phyloP scores from a whole-genome alignment of 2,329 filamentous ascomycete genomes.

The Botrytis pseudocinerea region DNA sequence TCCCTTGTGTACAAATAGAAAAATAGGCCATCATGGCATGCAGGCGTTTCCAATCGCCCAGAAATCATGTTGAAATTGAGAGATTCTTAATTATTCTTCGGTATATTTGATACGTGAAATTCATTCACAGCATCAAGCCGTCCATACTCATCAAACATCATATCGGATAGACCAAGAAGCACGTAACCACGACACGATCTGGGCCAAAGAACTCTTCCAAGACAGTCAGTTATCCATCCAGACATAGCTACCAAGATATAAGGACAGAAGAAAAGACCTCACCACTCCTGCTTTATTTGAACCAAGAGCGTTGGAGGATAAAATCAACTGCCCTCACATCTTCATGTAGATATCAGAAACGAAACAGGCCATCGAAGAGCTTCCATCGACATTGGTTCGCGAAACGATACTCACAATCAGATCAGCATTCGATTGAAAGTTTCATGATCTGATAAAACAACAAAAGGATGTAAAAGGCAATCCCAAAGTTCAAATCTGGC shows the following conservation, averaged over 20 bases:
- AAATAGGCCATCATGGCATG: background rate
- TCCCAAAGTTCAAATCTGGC: background rate
- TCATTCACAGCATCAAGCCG: no score
- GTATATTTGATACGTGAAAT: no score
- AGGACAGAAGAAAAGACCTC: background rate
- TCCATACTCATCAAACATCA: background rate
- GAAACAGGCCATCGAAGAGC: background rate
- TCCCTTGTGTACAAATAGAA: background rate
- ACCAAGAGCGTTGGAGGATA: background rate
- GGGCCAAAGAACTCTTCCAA: background rate
- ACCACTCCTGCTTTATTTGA: background rate
- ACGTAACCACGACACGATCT: background rate
- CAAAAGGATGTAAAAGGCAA: no score
- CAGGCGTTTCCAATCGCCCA: background rate
- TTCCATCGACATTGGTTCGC: background rate
- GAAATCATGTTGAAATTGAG: background rate
- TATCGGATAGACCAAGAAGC: fast-evolving
- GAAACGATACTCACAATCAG: background rate
- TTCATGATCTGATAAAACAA: no score
- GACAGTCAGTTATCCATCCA: background rate
- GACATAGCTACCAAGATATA: background rate
- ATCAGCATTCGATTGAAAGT: background rate
- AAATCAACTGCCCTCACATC: background rate
- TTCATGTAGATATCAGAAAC: background rate
- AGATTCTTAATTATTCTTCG: background rate